Percentiles rank a stretch among this genome's conserved stretches.
Evolutionary conservation across 1,139 yeast genomes (phyloP).

Genomic region (Hyphopichia burtonii): DNA sequence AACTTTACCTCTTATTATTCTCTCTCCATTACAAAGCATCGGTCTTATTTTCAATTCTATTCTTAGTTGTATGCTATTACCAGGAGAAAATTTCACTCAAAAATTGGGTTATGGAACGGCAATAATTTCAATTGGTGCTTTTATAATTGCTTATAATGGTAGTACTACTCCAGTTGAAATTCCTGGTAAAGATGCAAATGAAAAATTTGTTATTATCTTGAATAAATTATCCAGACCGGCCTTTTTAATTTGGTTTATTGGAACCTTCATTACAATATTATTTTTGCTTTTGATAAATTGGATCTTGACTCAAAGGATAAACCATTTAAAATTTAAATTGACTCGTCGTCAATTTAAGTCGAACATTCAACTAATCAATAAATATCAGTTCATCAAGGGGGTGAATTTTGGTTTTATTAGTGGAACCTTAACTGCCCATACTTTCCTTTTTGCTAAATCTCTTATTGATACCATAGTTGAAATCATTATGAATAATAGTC

Average conservation of each 20-base stretch:
- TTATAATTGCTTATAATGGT: slow-evolving; percentile 78
- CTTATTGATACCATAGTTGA: slow-evolving; percentile 66
- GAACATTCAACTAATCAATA: slow-evolving; percentile 12
- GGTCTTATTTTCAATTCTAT: slow-evolving; percentile 82
- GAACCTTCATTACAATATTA: slow-evolving; percentile 31
- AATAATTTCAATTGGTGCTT: slow-evolving; percentile 72
- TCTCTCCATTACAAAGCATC: slow-evolving; percentile 83
- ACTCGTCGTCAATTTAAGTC: slow-evolving; percentile 10
- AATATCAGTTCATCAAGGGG: slow-evolving; percentile 44
- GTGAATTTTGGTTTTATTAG: slow-evolving; percentile 65
- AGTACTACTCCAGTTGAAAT: slow-evolving; percentile 23
- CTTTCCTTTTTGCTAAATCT: slow-evolving; percentile 80
- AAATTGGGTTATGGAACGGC: slow-evolving; percentile 64
- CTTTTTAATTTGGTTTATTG: slow-evolving; percentile 39
- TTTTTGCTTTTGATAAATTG: slow-evolving; percentile 24
- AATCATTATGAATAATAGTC: slow-evolving; percentile 37
- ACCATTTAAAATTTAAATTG: slow-evolving; percentile 11
- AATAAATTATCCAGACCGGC: slow-evolving; percentile 23
- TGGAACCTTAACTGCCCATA: slow-evolving; percentile 83
- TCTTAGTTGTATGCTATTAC: slow-evolving; percentile 64
- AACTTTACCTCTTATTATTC: slow-evolving; percentile 74
- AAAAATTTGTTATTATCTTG: slow-evolving; percentile 27
- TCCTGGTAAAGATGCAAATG: slow-evolving; percentile 19
- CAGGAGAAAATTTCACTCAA: slow-evolving; percentile 66
- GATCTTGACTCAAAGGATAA: slow-evolving; percentile 11